A percentile compares a stretch with the other conserved stretches of the same genome.
These are phyloP conservation scores for Beta vulgaris DNA, from an alignment of 148 eudicot species.

Conservation along the genomic window DNA sequence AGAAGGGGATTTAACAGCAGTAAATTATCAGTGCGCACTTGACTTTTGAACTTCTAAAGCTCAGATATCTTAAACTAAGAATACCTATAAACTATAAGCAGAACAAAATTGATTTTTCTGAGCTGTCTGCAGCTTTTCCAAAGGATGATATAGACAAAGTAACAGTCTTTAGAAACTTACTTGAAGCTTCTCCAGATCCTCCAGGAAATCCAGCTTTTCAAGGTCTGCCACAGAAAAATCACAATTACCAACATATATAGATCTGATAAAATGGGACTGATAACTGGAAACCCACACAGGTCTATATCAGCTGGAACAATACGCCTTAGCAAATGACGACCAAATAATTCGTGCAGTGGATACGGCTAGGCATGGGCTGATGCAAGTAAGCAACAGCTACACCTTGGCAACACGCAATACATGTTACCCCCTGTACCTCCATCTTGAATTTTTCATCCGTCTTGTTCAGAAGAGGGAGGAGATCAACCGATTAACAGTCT, in stretches of 20 bases:
- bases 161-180: conserved; percentile 20
- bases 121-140: neutral
- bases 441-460: too few species aligned
- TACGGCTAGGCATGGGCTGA: neutral
- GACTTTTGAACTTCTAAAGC: neutral
- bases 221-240: conserved; percentile 29
- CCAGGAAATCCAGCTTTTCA: conserved; percentile 27
- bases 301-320: neutral
- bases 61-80: neutral
- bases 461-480: too few species aligned
- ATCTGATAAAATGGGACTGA: neutral
- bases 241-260: neutral
- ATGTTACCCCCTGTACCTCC: too few species aligned
- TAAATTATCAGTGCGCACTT: neutral
- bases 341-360: too few species aligned
- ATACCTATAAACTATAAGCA: neutral
- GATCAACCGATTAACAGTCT: neutral
- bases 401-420: too few species aligned
- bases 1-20: neutral
- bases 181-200: conserved; percentile 22
- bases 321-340: neutral
- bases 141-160: neutral
- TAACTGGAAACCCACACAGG: neutral
- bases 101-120: neutral
- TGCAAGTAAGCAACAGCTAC: too few species aligned